Percentiles rank a stretch among this genome's conserved stretches.
phyloP scores from a whole-genome alignment of 257 asterid species.

The Nicotiana noctiflora region DNA sequence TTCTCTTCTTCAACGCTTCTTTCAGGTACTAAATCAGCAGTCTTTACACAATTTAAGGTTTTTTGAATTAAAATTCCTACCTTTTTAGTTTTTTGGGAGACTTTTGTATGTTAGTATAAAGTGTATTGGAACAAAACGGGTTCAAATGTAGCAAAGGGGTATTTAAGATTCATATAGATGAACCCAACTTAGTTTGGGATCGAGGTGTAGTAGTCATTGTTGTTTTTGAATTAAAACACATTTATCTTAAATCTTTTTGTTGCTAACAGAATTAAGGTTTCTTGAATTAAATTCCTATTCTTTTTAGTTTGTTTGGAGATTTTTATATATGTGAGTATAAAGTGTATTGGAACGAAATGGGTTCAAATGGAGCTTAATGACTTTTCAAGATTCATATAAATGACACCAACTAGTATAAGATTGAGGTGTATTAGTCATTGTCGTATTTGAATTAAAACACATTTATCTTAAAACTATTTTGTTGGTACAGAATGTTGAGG shows the following conservation, averaged over 20 bases:
- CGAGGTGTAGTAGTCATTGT: neutral
- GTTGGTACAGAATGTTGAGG: conserved; percentile 68
- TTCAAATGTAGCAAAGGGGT: too few relatives aligned
- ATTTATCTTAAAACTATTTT: neutral
- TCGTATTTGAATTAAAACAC: neutral
- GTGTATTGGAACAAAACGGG: too few relatives aligned
- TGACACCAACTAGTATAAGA: too few relatives aligned
- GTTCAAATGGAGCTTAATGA: neutral
- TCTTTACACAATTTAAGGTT: neutral
- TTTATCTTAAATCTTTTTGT: neutral
- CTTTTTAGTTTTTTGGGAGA: neutral
- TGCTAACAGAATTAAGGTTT: too few relatives aligned
- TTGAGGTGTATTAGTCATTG: neutral
- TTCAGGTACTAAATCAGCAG: conserved; percentile 37
- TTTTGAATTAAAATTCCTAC: neutral
- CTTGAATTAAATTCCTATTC: neutral
- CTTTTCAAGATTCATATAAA: too few relatives aligned
- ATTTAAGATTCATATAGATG: neutral
- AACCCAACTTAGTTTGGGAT: neutral
- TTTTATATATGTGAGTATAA: neutral
- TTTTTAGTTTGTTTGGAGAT: neutral
- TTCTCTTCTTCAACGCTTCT: conserved; percentile 54
- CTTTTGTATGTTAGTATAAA: too few relatives aligned
- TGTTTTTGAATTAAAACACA: neutral
- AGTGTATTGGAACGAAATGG: neutral